A percentile compares a stretch with the other conserved stretches of the same genome.
Evolutionary conservation across 192 early-diverging fungal genomes (phyloP).

Genomic region (Fimicolochytrium jonesii): DNA sequence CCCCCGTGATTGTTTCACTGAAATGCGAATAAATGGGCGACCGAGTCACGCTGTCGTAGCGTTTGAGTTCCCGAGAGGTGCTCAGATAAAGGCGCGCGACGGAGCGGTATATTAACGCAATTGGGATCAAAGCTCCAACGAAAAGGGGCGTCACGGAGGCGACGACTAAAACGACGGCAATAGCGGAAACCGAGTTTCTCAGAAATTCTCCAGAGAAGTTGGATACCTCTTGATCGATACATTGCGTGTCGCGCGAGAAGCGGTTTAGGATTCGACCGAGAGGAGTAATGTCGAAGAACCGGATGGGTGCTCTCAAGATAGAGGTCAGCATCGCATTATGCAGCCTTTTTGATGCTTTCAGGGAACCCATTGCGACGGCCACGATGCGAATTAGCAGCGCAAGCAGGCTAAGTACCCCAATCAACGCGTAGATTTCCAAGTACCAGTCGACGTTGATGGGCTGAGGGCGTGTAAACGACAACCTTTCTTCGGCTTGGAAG

Average conservation of each 20-base stretch:
- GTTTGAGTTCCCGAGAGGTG: slow-evolving; percentile 45
- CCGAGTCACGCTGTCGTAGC: slow-evolving; percentile 66
- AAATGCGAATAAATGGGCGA: slow-evolving; percentile 66
- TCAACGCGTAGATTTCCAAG: slow-evolving; percentile 11
- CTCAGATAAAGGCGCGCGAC: slow-evolving; percentile 24
- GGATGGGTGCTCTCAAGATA: slow-evolving; percentile 24
- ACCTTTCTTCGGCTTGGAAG: background rate
- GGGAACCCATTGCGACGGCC: slow-evolving; percentile 1
- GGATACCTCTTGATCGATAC: slow-evolving; percentile 36
- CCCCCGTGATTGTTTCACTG: slow-evolving; percentile 60
- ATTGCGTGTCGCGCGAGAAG: slow-evolving; percentile 80
- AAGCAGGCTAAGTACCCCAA: slow-evolving; percentile 18
- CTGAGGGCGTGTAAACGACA: background rate
- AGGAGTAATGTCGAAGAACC: slow-evolving; percentile 60
- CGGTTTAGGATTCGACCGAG: slow-evolving; percentile 71
- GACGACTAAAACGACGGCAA: slow-evolving; percentile 16
- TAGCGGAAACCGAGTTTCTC: background rate
- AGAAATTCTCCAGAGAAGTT: slow-evolving; percentile 6
- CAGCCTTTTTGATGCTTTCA: slow-evolving; percentile 18
- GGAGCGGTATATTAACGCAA: slow-evolving; percentile 10
- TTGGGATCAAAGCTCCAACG: slow-evolving; percentile 23
- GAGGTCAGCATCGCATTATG: background rate
- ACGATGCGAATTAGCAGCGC: background rate
- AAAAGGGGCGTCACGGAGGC: slow-evolving; percentile 61
- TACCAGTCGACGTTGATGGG: background rate